phyloP scores from a whole-genome alignment of 306 rosid genomes.

The Casuarina glauca region DNA sequence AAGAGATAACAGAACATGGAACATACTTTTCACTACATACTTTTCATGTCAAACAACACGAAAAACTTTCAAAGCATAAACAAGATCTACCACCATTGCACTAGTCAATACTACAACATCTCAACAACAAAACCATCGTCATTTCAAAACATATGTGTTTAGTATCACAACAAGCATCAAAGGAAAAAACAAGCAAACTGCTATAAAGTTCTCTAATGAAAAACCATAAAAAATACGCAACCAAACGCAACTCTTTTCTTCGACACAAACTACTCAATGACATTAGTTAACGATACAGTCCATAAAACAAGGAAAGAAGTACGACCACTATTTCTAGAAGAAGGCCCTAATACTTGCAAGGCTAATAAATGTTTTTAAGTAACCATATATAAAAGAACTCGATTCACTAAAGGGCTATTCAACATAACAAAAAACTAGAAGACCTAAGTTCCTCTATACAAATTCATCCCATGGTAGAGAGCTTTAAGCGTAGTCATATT shows the following conservation, averaged over 20 bases:
- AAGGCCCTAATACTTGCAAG: not conserved
- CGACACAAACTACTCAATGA: no score
- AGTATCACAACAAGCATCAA: not conserved
- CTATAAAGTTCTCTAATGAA: not conserved
- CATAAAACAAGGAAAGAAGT: no score
- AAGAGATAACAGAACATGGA: slow-evolving; percentile 2
- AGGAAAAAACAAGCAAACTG: not conserved
- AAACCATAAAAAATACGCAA: not conserved
- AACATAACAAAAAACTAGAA: no score
- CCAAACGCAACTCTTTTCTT: no score
- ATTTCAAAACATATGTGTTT: not conserved
- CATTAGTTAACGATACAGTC: not conserved
- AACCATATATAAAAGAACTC: not conserved
- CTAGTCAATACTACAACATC: not conserved
- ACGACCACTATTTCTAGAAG: not conserved
- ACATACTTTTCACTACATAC: not conserved
- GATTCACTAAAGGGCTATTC: not conserved
- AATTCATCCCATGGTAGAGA: not conserved
- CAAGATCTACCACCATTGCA: not conserved
- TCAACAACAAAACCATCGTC: not conserved
- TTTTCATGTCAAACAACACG: not conserved
- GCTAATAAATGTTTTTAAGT: no score
- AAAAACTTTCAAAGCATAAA: slow-evolving; percentile 1
- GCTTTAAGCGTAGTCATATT: not conserved
- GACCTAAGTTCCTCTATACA: no score